Evolutionary conservation across 139 green algal genomes (phyloP).

Genomic region (Pedinophyceae sp.): DNA sequence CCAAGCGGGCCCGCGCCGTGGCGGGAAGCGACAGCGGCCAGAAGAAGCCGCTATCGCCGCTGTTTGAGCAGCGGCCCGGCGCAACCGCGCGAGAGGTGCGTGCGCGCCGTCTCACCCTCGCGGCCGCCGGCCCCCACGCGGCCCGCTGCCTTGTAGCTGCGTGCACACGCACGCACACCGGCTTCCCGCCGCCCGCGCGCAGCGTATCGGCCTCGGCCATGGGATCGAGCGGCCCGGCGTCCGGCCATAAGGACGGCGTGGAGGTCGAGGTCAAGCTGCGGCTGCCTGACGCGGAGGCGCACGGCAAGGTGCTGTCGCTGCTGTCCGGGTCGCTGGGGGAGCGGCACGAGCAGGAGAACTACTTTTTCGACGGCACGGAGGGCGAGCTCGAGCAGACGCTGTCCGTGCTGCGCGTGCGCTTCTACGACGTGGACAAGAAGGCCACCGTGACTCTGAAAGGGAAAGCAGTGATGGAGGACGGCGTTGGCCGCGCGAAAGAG

Average conservation of each 20-base stretch:
- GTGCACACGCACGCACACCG: no score
- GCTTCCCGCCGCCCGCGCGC: no score
- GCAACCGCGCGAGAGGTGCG: no score
- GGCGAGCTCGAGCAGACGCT: slow-evolving; percentile 50
- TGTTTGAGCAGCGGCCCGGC: no score
- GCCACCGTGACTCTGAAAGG: slow-evolving; percentile 73
- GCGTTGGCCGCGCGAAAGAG: slow-evolving; percentile 59
- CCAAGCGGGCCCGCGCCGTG: no score
- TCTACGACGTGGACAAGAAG: slow-evolving; percentile 62
- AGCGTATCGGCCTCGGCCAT: no score
- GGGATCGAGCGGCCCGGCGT: no score
- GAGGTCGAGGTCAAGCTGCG: slow-evolving; percentile 90
- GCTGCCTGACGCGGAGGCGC: slow-evolving; percentile 37
- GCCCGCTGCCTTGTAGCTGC: no score
- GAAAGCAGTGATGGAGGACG: slow-evolving; percentile 54
- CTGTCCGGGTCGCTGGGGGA: slow-evolving; percentile 13
- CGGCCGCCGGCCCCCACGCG: no score
- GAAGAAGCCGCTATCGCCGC: no score
- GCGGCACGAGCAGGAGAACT: slow-evolving; percentile 62
- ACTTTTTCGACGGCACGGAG: slow-evolving; percentile 79
- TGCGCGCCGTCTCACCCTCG: no score
- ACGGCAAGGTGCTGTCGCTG: slow-evolving; percentile 36
- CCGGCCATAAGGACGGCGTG: slow-evolving; percentile 4
- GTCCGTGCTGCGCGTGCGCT: slow-evolving; percentile 61
- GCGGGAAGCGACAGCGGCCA: no score